Evolutionary conservation across 768 basidiomycete species (phyloP).

Genomic region (Leucosporidium yakuticum): DNA sequence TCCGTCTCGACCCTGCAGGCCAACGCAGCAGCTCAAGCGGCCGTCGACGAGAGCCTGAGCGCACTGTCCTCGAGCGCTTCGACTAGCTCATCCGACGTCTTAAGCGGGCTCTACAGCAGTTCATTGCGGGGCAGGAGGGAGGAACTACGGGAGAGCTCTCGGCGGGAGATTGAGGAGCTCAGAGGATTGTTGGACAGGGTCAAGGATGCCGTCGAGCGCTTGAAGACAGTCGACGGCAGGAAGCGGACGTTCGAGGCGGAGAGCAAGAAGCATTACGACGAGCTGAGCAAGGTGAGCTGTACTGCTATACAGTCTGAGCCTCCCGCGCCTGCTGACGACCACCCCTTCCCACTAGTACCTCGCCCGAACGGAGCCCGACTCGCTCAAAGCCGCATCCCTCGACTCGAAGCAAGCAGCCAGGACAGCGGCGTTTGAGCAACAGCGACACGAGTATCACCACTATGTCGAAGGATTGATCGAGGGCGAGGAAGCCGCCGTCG

Average conservation of each 20-base stretch:
- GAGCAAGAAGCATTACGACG: conserved; percentile 34
- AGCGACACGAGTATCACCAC: conserved; percentile 33
- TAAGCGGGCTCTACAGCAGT: conserved; percentile 20
- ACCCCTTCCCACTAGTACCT: conserved; percentile 29
- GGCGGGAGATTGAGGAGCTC: conserved; percentile 8
- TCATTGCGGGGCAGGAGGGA: conserved; percentile 9
- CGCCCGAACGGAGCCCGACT: conserved; percentile 5
- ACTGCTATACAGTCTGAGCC: neutral
- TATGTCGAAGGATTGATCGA: conserved; percentile 29
- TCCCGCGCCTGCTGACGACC: neutral
- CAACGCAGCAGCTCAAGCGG: conserved; percentile 8
- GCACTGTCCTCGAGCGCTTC: conserved; percentile 10
- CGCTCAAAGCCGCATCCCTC: conserved; percentile 6
- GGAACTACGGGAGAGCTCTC: neutral
- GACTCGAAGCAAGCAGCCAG: conserved; percentile 33
- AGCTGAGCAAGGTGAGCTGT: conserved; percentile 26
- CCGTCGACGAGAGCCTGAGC: conserved; percentile 30
- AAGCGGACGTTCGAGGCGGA: conserved; percentile 31
- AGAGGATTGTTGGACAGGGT: conserved; percentile 25
- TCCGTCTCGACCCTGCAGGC: conserved; percentile 4
- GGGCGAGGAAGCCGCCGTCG: conserved; percentile 27
- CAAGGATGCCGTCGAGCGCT: conserved; percentile 18
- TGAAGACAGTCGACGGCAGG: conserved; percentile 32
- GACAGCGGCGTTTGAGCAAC: conserved; percentile 8
- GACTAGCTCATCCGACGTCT: conserved; percentile 1